phyloP scores from a whole-genome alignment of 2,329 filamentous ascomycete species.

The Biscogniauxia sp. region DNA sequence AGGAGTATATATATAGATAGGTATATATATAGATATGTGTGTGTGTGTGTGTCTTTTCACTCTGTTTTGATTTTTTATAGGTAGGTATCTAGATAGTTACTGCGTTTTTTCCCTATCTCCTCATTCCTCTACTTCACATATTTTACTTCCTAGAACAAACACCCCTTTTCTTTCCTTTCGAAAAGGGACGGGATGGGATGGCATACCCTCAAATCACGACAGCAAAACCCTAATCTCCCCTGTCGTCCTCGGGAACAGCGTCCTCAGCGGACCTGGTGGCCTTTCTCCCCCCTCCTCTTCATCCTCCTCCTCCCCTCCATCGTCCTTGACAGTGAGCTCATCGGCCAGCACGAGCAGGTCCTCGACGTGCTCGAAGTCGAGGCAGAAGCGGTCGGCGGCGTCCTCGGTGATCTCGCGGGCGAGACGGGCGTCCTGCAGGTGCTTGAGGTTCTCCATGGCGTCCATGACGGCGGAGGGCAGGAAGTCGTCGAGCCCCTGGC shows the following conservation, averaged over 20 bases:
- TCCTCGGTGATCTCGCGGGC: constrained; percentile 76
- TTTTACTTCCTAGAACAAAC: too few relatives aligned
- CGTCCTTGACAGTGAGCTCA: constrained; percentile 31
- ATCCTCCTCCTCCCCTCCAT: constrained; percentile 18
- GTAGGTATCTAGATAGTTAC: neutral
- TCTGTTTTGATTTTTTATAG: too few relatives aligned
- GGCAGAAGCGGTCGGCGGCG: constrained; percentile 80
- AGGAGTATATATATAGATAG: too few relatives aligned
- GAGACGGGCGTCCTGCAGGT: constrained; percentile 68
- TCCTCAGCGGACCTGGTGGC: constrained; percentile 40
- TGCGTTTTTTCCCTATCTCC: too few relatives aligned
- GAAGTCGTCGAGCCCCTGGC: constrained; percentile 83
- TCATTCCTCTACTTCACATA: too few relatives aligned
- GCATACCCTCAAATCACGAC: constrained; percentile 35
- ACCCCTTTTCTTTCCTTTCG: too few relatives aligned
- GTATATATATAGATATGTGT: too few relatives aligned
- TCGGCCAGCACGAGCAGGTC: constrained; percentile 46
- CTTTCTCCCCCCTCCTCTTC: constrained; percentile 32
- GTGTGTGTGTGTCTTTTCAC: too few relatives aligned
- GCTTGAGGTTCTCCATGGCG: constrained; percentile 75
- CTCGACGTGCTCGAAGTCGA: constrained; percentile 70
- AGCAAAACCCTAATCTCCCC: constrained; percentile 60
- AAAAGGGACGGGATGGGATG: too few relatives aligned
- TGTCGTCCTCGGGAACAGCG: constrained; percentile 57
- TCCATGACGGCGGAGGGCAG: constrained; percentile 91